Percentiles rank a stretch among this genome's conserved stretches.
Conservation (phyloP, 495 filamentous ascomycete genomes). For the Trichoderma parareesei region DNA sequence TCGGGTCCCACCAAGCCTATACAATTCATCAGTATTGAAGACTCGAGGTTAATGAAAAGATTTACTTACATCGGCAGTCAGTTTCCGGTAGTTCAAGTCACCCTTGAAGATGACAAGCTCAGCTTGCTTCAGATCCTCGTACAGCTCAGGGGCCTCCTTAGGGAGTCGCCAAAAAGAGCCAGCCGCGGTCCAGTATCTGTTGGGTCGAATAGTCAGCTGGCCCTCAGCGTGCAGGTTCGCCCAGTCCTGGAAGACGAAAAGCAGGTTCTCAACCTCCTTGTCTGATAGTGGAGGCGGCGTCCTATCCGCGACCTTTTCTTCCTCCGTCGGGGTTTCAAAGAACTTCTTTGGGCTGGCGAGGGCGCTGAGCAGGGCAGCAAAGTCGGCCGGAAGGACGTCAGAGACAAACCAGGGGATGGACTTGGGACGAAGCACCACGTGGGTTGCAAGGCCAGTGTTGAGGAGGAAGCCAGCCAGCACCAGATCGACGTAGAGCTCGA, state of each 20-base stretch:
- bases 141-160: conserved; percentile 52
- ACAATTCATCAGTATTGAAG: conserved; percentile 10
- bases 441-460: conserved; percentile 70
- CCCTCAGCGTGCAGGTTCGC: conserved; percentile 70
- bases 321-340: conserved; percentile 63
- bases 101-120: conserved; percentile 97
- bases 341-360: conserved; percentile 68
- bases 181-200: conserved; percentile 81
- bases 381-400: conserved; percentile 81
- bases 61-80: conserved; percentile 71
- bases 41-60: conserved; percentile 13
- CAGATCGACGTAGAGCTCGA: conserved; percentile 91
- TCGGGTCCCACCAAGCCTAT: conserved; percentile 76
- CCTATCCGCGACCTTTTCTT: conserved; percentile 47
- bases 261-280: conserved; percentile 56
- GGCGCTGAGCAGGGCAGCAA: conserved; percentile 65
- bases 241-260: conserved; percentile 77
- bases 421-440: conserved; percentile 87
- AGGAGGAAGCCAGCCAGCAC: conserved; percentile 86
- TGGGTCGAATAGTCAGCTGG: conserved; percentile 68
- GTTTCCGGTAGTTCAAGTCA: conserved; percentile 89
- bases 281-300: conserved; percentile 53
- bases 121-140: conserved; percentile 69
- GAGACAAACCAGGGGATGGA: conserved; percentile 96
- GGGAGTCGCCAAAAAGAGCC: conserved; percentile 85